phyloP scores from a whole-genome alignment of 768 basidiomycete genomes.

The Mycena alexandri region DNA sequence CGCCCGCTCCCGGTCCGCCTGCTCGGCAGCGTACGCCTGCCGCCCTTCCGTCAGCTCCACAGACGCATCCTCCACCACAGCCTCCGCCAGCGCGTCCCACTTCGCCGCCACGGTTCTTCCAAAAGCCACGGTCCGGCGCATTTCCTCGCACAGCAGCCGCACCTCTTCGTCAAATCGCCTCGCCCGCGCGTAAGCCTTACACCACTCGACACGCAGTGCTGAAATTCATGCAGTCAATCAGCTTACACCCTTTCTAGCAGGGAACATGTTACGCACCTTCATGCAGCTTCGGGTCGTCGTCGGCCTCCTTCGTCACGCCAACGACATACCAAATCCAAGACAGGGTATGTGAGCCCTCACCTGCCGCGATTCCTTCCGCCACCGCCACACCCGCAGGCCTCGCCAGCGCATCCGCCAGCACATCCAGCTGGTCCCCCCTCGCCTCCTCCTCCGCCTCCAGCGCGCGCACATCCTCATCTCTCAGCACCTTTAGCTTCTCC shows the following conservation, averaged over 20 bases:
- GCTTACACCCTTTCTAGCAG: too few species aligned
- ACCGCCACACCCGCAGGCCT: neutral
- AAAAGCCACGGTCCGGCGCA: slow-evolving; percentile 18
- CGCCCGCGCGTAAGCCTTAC: slow-evolving; percentile 18
- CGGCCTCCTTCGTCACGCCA: neutral
- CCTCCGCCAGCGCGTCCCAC: neutral
- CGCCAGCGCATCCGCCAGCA: neutral
- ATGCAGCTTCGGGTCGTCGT: neutral
- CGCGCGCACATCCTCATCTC: slow-evolving; percentile 3
- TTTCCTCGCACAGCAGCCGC: slow-evolving; percentile 34
- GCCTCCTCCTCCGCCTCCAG: slow-evolving; percentile 5
- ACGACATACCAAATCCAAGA: neutral
- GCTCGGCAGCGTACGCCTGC: slow-evolving; percentile 3
- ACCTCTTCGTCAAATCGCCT: slow-evolving; percentile 34
- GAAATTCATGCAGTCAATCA: too few species aligned
- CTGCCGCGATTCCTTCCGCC: neutral
- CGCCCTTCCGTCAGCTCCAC: neutral
- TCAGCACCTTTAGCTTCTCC: neutral
- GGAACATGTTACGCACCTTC: slow-evolving; percentile 17
- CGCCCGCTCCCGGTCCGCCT: neutral
- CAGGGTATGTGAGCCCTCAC: neutral
- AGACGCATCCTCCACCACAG: neutral
- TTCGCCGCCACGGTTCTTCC: neutral
- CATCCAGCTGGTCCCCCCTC: neutral
- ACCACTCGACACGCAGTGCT: slow-evolving; percentile 14